Percentiles rank a stretch among this genome's conserved stretches.
Conservation (phyloP, 2,329 filamentous ascomycete genomes). For the Penicillium olsonii region DNA sequence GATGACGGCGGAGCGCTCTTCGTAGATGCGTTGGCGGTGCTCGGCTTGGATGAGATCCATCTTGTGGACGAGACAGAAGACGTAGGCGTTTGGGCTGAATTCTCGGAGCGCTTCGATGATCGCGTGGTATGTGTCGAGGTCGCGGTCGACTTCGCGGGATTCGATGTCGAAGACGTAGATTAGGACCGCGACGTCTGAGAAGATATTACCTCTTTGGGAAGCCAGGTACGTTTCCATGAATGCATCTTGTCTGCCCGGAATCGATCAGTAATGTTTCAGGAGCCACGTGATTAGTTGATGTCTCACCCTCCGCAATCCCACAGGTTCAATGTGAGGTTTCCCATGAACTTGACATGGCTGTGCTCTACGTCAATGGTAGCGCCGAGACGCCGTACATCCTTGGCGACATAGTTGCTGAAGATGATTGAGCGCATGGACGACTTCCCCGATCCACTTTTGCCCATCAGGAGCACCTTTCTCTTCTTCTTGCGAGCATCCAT, state of each 20-base stretch:
- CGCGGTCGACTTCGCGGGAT: conserved; percentile 88
- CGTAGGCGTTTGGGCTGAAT: conserved; percentile 75
- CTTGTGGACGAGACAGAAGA: conserved; percentile 97
- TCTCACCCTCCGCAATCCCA: conserved; percentile 93
- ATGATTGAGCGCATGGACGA: conserved; percentile 99
- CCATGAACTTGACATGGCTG: conserved; percentile 97
- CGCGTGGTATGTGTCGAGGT: conserved; percentile 87
- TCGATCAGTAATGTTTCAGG: neutral
- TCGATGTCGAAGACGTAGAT: conserved; percentile 99
- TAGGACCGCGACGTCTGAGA: conserved; percentile 91
- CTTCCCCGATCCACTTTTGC: conserved; percentile 95
- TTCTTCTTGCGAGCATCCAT: conserved; percentile 64
- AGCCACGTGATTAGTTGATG: conserved; percentile 7
- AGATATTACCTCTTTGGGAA: conserved; percentile 93
- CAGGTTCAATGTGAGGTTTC: conserved; percentile 92
- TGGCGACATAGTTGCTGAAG: conserved; percentile 97
- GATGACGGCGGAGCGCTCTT: conserved; percentile 77
- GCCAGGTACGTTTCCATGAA: conserved; percentile 99
- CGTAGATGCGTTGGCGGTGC: conserved; percentile 77
- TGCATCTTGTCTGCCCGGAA: conserved; percentile 75
- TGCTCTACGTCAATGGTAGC: conserved; percentile 98
- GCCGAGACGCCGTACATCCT: conserved; percentile 87
- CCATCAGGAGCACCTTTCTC: conserved; percentile 87
- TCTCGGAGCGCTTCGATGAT: conserved; percentile 88
- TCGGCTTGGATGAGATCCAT: conserved; percentile 91